These are phyloP conservation scores for Hypoxylon sp. DNA, from an alignment of 2,329 filamentous ascomycete genomes.

Conservation along the genomic window DNA sequence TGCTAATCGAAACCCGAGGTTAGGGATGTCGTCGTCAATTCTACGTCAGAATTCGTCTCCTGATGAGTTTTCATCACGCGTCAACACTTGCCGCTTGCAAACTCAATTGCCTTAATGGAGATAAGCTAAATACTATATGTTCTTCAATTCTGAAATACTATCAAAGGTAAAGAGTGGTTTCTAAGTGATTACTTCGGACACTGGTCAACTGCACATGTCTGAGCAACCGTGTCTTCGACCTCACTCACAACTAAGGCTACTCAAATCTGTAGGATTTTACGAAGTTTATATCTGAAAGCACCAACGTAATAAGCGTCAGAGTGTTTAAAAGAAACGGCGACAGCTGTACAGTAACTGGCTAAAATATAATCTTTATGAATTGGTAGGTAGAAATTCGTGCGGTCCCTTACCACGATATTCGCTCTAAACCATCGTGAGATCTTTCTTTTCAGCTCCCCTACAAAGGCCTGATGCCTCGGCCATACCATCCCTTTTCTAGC, in stretches of 20 bases:
- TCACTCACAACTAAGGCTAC: no score
- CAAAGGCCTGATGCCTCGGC: background rate
- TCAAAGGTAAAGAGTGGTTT: background rate
- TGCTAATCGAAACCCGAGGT: background rate
- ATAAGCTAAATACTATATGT: background rate
- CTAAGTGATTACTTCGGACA: no score
- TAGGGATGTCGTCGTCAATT: background rate
- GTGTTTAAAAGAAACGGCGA: no score
- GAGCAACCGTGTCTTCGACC: no score
- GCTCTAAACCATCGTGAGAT: background rate
- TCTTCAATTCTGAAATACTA: background rate
- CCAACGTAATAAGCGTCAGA: no score
- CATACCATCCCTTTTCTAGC: slow-evolving; percentile 6
- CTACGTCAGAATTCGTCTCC: slow-evolving; percentile 1
- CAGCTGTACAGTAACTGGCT: no score
- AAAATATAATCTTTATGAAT: background rate
- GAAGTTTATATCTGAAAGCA: no score
- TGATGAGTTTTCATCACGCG: background rate
- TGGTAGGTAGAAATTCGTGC: background rate
- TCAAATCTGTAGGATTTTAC: no score
- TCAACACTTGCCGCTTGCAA: background rate
- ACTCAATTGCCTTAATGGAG: background rate
- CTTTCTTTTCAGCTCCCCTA: background rate
- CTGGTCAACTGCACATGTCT: no score
- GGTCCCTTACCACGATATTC: background rate